A percentile compares a stretch with the other conserved stretches of the same genome.
Evolutionary conservation across 2,329 filamentous ascomycete species (phyloP).

Genomic region (Aspergillus ibericus): DNA sequence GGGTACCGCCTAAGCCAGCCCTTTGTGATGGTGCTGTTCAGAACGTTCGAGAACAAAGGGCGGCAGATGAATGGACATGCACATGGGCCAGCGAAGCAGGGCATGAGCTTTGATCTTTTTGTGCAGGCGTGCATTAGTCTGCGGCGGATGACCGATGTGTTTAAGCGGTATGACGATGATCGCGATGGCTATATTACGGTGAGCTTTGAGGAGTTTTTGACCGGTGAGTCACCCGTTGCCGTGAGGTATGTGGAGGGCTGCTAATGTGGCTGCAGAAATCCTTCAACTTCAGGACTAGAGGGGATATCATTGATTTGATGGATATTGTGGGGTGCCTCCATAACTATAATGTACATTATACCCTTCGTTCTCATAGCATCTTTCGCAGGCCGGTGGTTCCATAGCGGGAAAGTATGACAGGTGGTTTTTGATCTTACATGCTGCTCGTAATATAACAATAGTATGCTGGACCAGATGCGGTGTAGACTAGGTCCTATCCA

Average conservation of each 20-base stretch:
- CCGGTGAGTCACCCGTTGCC: slow-evolving; percentile 45
- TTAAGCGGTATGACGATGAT: slow-evolving; percentile 98
- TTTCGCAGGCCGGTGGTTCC: background rate
- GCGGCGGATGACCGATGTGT: slow-evolving; percentile 98
- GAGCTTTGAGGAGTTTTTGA: slow-evolving; percentile 78
- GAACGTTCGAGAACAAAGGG: slow-evolving; percentile 72
- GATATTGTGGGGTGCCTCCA: background rate
- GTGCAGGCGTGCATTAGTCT: slow-evolving; percentile 96
- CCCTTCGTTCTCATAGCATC: background rate
- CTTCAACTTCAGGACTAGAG: background rate
- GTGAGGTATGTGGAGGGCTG: background rate
- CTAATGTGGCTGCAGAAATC: background rate
- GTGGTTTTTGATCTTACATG: background rate
- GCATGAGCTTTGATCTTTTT: slow-evolving; percentile 92
- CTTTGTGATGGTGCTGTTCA: slow-evolving; percentile 83
- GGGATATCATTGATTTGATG: background rate
- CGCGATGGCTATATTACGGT: slow-evolving; percentile 88
- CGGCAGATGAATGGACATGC: slow-evolving; percentile 42
- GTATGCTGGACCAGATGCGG: background rate
- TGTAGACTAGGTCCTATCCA: too few relatives aligned
- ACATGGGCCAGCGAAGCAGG: slow-evolving; percentile 44
- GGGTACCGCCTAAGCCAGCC: slow-evolving; percentile 83
- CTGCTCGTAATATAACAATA: background rate
- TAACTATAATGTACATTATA: background rate
- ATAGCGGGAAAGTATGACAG: background rate